Conservation (phyloP, 371 early-diverging fungal species). For the Paraphysoderma sedebokerense region DNA sequence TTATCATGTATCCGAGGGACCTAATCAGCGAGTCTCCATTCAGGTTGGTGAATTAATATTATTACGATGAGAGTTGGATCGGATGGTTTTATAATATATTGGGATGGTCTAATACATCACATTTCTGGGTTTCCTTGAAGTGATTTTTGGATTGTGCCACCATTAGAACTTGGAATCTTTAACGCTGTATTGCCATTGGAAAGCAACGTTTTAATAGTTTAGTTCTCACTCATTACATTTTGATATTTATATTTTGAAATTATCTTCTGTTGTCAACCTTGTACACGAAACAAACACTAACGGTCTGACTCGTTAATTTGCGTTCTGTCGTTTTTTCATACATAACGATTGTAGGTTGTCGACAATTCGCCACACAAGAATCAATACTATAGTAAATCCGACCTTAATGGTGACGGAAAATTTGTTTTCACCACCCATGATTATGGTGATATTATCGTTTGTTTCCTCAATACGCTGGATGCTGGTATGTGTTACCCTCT, state of each 20-base stretch:
- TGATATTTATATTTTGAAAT: no score
- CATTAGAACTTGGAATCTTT: no score
- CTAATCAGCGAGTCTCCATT: neutral
- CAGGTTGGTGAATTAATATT: neutral
- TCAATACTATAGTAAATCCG: neutral
- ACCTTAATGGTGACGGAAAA: slow-evolving; percentile 6
- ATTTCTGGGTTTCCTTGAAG: no score
- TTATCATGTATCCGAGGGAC: neutral
- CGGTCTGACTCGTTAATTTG: no score
- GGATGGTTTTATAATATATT: no score
- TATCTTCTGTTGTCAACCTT: no score
- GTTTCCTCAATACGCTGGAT: slow-evolving; percentile 65
- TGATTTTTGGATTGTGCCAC: no score
- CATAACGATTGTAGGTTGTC: neutral
- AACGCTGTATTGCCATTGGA: no score
- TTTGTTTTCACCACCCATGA: slow-evolving; percentile 51
- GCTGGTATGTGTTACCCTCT: slow-evolving; percentile 26
- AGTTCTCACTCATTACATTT: no score
- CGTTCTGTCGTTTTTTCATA: neutral
- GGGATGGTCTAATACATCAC: no score
- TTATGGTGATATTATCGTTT: slow-evolving; percentile 64
- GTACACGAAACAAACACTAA: no score
- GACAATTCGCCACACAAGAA: neutral
- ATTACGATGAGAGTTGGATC: neutral
- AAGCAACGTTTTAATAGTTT: no score